Base-by-base conservation (phyloP, 2,329 filamentous ascomycete species). In the Ophiostoma pallidulum region DNA sequence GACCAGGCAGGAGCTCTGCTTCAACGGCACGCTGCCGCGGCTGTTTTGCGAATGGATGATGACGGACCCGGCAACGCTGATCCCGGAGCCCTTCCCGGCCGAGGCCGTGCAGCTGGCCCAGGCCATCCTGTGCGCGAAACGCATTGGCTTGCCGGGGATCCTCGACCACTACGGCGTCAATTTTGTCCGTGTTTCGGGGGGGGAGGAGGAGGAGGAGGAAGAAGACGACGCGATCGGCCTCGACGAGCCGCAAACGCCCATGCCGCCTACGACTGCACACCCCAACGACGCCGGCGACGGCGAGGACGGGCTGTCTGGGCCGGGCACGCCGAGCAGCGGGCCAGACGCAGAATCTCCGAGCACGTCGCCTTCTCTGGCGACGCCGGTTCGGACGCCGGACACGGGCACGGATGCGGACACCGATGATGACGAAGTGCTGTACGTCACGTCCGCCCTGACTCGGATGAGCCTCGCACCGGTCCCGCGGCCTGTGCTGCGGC, bases 31-130 rank as follows among this genome's bases (percentile, higher is more conserved):
- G 1, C 60, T 68, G 1, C 57, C 64, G 0, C 45, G 53, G 6
- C 54, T 49, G 1, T 53, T 69, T 2, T 54, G 60, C 0, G 48
- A 58, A 8, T 68, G 64, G 64, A 56, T 69, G 33, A 66, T 68
- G 63, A 58, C 52, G 9, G 39, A 43, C n/a, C 41, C 37, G 19
- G 14, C 5, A 4, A 45, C 41, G 20, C 4, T 31, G 29, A 36
- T 31, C 35, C 14, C 14, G 16, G 33, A 45, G 3, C 4, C 8
- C 3, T 2, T 45, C 3, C 26, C 35, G 7, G 2, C 24, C 8
- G 35, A 39, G 6, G 16, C 29, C 13, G 18, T 38, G 16, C 8
- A 24, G 5, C 16, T 10, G 12, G 33, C 26, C 4, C 26, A 38
- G 35, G 16, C 35, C 14, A 33, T 45, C 10, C 35, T 45, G 43